These are phyloP conservation scores for Bolboschoenoplectus hybrid DNA, from an alignment of 202 grass and related monocot species.

Conservation along the genomic window DNA sequence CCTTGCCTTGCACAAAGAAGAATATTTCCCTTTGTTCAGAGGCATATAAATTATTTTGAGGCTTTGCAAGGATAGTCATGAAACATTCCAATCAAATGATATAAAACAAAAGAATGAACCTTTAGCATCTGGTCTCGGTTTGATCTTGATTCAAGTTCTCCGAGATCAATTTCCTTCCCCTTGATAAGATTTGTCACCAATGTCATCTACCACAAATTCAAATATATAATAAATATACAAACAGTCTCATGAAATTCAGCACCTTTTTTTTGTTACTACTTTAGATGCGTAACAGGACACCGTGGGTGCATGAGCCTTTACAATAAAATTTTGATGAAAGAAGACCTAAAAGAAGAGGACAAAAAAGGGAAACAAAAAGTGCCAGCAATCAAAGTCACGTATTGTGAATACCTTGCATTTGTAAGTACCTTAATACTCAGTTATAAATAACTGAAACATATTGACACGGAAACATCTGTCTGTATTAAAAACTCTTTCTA, in stretches of 20 bases:
- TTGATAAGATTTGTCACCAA: slow-evolving; percentile 61
- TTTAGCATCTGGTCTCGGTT: slow-evolving; percentile 68
- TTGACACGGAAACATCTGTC: not conserved
- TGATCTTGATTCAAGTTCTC: slow-evolving; percentile 64
- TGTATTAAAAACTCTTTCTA: not conserved
- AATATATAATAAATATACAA: slow-evolving; percentile 27
- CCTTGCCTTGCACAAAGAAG: not conserved
- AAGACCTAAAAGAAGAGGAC: not conserved
- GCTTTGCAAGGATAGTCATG: not conserved
- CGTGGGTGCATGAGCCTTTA: not conserved
- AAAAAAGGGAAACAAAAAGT: not conserved
- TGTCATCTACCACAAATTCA: slow-evolving; percentile 57
- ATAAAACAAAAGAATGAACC: slow-evolving; percentile 46
- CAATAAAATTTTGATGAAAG: slow-evolving; percentile 1
- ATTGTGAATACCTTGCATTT: slow-evolving; percentile 21
- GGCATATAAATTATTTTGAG: not conserved
- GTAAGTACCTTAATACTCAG: not conserved
- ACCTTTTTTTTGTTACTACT: not conserved
- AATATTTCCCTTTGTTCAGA: slow-evolving; percentile 7
- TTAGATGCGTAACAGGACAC: not conserved
- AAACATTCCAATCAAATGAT: slow-evolving; percentile 15
- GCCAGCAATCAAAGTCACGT: not conserved
- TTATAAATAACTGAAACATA: slow-evolving; percentile 18
- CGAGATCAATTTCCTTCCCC: slow-evolving; percentile 65
- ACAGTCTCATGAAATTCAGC: not conserved